Conservation (phyloP, 148 eudicot species). For the Rhododendron henanense region DNA sequence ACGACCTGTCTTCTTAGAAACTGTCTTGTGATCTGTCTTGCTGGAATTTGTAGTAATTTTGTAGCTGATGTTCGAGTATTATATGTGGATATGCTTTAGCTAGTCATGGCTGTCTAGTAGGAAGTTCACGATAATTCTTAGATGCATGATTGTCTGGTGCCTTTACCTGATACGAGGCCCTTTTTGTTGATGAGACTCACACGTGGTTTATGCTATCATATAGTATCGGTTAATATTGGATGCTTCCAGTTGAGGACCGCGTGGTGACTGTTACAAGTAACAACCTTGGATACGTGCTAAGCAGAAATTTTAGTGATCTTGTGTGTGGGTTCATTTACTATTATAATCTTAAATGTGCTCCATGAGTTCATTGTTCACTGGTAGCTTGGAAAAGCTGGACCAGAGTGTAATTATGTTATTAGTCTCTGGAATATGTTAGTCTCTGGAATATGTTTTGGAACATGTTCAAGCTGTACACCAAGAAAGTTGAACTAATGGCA, state of each 20-base stretch:
- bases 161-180: background rate
- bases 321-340: background rate
- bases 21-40: background rate
- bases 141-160: background rate
- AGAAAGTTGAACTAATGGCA: background rate
- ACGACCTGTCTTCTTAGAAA: background rate
- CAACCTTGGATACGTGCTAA: background rate
- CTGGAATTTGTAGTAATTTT: background rate
- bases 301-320: background rate
- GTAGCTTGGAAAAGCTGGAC: background rate
- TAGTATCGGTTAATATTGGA: background rate
- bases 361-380: background rate
- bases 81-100: background rate
- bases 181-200: background rate
- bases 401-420: background rate
- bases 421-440: background rate
- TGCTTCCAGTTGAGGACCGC: background rate
- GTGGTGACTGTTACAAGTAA: background rate
- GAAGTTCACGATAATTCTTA: background rate
- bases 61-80: constrained; percentile 5
- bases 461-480: background rate
- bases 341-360: background rate
- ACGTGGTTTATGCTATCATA: background rate
- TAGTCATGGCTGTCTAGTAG: no score
- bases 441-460: background rate